A percentile compares a stretch with the other conserved stretches of the same genome.
Evolutionary conservation across 176 grass and related monocot genomes (phyloP).

Genomic region (Pontederia paniculata): DNA sequence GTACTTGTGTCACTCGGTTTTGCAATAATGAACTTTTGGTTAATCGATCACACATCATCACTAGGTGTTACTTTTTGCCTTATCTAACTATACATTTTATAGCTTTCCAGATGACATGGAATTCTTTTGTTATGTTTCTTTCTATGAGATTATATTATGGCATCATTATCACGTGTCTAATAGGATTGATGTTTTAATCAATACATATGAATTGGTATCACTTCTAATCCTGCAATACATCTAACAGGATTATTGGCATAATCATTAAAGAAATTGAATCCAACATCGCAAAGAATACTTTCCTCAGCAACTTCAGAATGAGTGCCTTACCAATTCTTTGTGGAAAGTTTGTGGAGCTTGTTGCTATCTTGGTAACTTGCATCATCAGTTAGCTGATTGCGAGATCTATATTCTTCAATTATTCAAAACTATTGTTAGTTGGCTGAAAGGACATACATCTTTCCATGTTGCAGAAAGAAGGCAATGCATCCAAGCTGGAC

Average conservation of each 20-base stretch:
- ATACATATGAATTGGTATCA: too few relatives aligned
- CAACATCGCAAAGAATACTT: slow-evolving; percentile 71
- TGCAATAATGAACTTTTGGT: too few relatives aligned
- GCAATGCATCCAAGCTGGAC: slow-evolving; percentile 61
- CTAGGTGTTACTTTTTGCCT: too few relatives aligned
- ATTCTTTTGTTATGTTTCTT: too few relatives aligned
- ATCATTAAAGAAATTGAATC: slow-evolving; percentile 94
- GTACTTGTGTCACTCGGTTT: too few relatives aligned
- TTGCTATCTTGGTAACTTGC: slow-evolving; percentile 68
- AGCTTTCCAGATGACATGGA: too few relatives aligned
- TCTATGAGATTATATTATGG: too few relatives aligned
- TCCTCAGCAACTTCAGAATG: slow-evolving; percentile 96
- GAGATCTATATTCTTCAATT: not conserved
- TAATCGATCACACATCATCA: too few relatives aligned
- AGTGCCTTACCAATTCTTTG: slow-evolving; percentile 58
- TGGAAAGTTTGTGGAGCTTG: slow-evolving; percentile 91
- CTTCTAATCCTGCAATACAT: slow-evolving; percentile 16
- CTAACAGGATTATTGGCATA: slow-evolving; percentile 78
- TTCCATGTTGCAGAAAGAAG: slow-evolving; percentile 61
- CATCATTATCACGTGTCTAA: too few relatives aligned
- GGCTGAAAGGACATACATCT: not conserved
- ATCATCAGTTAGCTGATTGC: not conserved
- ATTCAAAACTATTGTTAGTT: not conserved
- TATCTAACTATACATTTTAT: too few relatives aligned
- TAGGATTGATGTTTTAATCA: too few relatives aligned